phyloP scores from a whole-genome alignment of 2,329 filamentous ascomycete genomes.

The Curvularia verruculosa region DNA sequence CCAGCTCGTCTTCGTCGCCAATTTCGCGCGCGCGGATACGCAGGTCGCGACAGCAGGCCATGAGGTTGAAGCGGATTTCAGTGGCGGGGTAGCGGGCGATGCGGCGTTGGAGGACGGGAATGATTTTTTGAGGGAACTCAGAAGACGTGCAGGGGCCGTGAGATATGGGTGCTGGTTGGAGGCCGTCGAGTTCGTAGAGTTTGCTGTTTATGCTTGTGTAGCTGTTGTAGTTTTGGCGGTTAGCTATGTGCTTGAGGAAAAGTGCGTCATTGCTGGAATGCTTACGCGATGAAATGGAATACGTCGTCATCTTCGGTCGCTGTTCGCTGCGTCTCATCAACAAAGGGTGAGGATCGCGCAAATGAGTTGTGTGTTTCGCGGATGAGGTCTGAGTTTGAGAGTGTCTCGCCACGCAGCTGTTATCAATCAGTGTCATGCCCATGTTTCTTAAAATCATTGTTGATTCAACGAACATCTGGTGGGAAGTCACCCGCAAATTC shows the following conservation, averaged over 20 bases:
- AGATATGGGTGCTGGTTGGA: slow-evolving; percentile 89
- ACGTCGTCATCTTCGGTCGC: slow-evolving; percentile 82
- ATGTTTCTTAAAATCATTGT: not conserved
- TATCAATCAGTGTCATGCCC: slow-evolving; percentile 14
- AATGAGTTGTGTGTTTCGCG: slow-evolving; percentile 84
- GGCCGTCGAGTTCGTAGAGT: slow-evolving; percentile 92
- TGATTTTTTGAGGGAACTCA: slow-evolving; percentile 79
- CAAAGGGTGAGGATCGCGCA: slow-evolving; percentile 85
- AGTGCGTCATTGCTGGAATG: not conserved
- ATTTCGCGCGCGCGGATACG: slow-evolving; percentile 77
- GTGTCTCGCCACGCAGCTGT: slow-evolving; percentile 71
- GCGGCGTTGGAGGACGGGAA: slow-evolving; percentile 83
- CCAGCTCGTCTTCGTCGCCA: slow-evolving; percentile 79
- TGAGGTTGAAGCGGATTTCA: slow-evolving; percentile 94
- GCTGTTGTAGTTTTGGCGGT: slow-evolving; percentile 23
- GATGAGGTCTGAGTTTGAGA: slow-evolving; percentile 68
- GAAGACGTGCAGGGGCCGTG: slow-evolving; percentile 76
- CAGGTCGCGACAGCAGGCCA: slow-evolving; percentile 88
- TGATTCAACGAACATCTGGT: slow-evolving; percentile 51
- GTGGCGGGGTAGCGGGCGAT: slow-evolving; percentile 82
- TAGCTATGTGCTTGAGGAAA: not conserved
- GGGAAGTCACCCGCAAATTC: slow-evolving; percentile 88
- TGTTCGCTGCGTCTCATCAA: slow-evolving; percentile 81
- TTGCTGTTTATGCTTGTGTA: slow-evolving; percentile 81
- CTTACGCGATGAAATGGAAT: slow-evolving; percentile 88